Evolutionary conservation across 352 stramenopile genomes (phyloP).

Genomic region (Phytophthora lateralis): DNA sequence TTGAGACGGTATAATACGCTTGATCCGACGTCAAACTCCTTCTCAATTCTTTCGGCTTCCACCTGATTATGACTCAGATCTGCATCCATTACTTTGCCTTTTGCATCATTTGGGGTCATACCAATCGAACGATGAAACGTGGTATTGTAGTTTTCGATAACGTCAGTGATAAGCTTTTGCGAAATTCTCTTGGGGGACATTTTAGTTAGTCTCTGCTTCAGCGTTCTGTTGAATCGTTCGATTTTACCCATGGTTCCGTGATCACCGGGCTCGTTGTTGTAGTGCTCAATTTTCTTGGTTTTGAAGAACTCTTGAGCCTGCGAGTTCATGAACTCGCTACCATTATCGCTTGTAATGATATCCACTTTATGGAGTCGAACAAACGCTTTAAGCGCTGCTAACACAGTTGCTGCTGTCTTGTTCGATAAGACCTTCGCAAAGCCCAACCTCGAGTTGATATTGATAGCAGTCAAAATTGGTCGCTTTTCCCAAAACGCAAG

Average conservation of each 20-base stretch:
- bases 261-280: too few relatives aligned
- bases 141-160: constrained; percentile 47
- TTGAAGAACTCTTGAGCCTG: constrained; percentile 29
- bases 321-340: constrained; percentile 38
- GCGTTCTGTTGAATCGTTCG: constrained; percentile 39
- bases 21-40: constrained; percentile 14
- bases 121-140: constrained; percentile 35
- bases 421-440: constrained; percentile 45
- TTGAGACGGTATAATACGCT: constrained; percentile 24
- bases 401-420: constrained; percentile 36
- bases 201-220: constrained; percentile 40
- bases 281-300: constrained; percentile 6
- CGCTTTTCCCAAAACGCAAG: constrained; percentile 31
- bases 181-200: constrained; percentile 25
- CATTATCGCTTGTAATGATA: constrained; percentile 44
- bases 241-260: constrained; percentile 15
- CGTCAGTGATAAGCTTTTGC: constrained; percentile 30
- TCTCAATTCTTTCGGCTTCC: constrained; percentile 14
- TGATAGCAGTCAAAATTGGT: constrained; percentile 35
- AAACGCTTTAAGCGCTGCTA: constrained; percentile 34
- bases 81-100: constrained; percentile 31
- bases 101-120: constrained; percentile 31
- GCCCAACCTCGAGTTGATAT: constrained; percentile 47
- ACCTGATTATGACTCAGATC: constrained; percentile 36
- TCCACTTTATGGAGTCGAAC: constrained; percentile 26